Evolutionary conservation across 192 early-diverging fungal genomes (phyloP).

Genomic region (Umbelopsis sp.): DNA sequence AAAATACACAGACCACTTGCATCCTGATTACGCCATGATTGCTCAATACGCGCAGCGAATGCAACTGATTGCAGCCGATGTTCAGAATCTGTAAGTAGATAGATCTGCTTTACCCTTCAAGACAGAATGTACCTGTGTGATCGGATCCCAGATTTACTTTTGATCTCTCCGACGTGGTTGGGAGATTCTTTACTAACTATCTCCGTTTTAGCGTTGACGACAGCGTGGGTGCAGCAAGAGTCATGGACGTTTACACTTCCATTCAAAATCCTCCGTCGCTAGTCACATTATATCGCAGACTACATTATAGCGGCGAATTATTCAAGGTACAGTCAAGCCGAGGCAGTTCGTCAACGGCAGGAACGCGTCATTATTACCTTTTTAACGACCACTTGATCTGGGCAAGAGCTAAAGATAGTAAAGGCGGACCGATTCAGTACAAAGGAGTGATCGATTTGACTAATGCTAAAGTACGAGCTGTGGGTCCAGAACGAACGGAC

Average conservation of each 20-base stretch:
- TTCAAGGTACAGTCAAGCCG: background rate
- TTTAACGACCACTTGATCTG: conserved; percentile 14
- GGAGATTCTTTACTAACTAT: no score
- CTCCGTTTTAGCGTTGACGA: background rate
- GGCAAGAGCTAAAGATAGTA: conserved; percentile 13
- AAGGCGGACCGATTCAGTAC: conserved; percentile 7
- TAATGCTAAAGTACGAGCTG: background rate
- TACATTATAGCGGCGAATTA: background rate
- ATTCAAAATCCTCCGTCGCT: background rate
- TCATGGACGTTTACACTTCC: conserved; percentile 1
- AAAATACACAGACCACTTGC: conserved; percentile 15
- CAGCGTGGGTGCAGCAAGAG: conserved; percentile 4
- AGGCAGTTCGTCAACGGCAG: background rate
- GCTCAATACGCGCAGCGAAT: background rate
- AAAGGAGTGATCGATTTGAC: conserved; percentile 1
- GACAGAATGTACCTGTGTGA: no score
- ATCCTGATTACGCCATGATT: conserved; percentile 7
- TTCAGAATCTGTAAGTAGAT: background rate
- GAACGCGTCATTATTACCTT: conserved; percentile 12
- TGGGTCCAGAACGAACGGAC: conserved; percentile 14
- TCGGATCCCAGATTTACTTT: no score
- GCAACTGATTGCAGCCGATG: conserved; percentile 7
- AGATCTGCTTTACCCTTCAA: no score
- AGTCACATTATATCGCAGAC: background rate
- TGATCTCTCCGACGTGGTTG: no score